Conservation (phyloP, 2,329 filamentous ascomycete genomes). For the Tolypocladium tropicale region DNA sequence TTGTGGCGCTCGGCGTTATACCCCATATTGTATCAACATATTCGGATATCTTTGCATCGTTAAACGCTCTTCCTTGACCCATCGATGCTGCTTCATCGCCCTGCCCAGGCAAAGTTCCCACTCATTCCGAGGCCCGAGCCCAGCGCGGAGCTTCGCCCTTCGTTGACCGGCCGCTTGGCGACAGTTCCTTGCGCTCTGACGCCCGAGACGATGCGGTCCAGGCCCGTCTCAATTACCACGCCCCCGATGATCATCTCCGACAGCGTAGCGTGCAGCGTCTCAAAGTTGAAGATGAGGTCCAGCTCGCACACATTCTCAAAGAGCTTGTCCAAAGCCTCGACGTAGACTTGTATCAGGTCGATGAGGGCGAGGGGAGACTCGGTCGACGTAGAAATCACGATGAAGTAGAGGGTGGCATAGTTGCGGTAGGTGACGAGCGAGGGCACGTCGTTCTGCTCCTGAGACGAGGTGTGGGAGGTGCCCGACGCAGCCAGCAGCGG, state of each 20-base stretch:
- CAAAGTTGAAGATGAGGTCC: constrained; percentile 97
- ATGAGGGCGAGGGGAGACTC: constrained; percentile 92
- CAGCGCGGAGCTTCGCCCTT: constrained; percentile 39
- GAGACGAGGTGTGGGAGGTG: constrained; percentile 52
- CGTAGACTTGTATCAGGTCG: constrained; percentile 95
- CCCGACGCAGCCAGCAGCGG: constrained; percentile 53
- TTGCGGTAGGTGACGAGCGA: constrained; percentile 95
- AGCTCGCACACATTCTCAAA: constrained; percentile 99
- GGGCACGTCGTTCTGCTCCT: constrained; percentile 76
- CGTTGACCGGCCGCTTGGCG: constrained; percentile 69
- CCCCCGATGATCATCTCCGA: constrained; percentile 94
- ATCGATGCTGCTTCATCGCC: constrained; percentile 17
- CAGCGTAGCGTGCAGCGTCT: constrained; percentile 84
- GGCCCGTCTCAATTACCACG: constrained; percentile 83
- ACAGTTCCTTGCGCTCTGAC: constrained; percentile 70
- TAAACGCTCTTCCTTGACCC: constrained; percentile 5
- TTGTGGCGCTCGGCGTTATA: constrained; percentile 19
- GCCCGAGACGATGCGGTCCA: constrained; percentile 79
- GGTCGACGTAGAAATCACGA: constrained; percentile 91
- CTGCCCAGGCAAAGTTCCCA: constrained; percentile 46
- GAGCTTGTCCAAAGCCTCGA: constrained; percentile 85
- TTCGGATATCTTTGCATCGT: constrained; percentile 13
- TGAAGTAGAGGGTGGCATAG: constrained; percentile 98
- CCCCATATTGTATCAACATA: constrained; percentile 10
- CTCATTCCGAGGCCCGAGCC: constrained; percentile 45